phyloP scores from a whole-genome alignment of 257 asterid species.

The Jasminum sambac region DNA sequence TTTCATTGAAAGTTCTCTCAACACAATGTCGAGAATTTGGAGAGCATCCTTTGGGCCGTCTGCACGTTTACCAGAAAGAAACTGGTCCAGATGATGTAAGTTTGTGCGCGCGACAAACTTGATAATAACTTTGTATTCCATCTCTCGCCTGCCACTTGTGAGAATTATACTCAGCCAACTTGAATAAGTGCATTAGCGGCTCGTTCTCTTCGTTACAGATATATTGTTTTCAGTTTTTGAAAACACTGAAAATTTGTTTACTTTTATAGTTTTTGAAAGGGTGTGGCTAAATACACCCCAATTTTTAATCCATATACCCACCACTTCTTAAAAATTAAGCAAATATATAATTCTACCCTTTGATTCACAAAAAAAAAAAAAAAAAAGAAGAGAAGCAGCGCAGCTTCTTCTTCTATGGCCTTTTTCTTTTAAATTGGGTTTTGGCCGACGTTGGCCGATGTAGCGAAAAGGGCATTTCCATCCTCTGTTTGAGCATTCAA shows the following conservation, averaged over 20 bases:
- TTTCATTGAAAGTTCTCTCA: slow-evolving; percentile 81
- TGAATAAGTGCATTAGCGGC: background rate
- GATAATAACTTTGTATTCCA: slow-evolving; percentile 79
- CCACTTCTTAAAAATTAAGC: no score
- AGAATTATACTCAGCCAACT: background rate
- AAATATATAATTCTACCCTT: no score
- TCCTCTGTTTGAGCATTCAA: no score
- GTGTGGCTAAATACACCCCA: no score
- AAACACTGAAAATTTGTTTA: background rate
- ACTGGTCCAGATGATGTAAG: slow-evolving; percentile 83
- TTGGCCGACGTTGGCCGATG: no score
- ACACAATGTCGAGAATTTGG: slow-evolving; percentile 90
- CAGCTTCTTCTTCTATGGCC: no score
- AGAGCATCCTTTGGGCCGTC: slow-evolving; percentile 95
- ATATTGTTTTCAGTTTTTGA: background rate
- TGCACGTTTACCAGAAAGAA: slow-evolving; percentile 90
- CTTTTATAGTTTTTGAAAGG: no score
- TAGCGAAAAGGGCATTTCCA: no score
- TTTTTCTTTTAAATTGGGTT: no score
- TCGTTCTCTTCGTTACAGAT: background rate
- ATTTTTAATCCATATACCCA: no score
- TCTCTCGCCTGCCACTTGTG: slow-evolving; percentile 55
- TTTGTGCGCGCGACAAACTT: slow-evolving; percentile 86
- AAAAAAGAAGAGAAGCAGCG: no score
- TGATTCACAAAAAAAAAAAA: no score